Conservation (phyloP, 306 rosid species). For the Notholithocarpus densiflorus region DNA sequence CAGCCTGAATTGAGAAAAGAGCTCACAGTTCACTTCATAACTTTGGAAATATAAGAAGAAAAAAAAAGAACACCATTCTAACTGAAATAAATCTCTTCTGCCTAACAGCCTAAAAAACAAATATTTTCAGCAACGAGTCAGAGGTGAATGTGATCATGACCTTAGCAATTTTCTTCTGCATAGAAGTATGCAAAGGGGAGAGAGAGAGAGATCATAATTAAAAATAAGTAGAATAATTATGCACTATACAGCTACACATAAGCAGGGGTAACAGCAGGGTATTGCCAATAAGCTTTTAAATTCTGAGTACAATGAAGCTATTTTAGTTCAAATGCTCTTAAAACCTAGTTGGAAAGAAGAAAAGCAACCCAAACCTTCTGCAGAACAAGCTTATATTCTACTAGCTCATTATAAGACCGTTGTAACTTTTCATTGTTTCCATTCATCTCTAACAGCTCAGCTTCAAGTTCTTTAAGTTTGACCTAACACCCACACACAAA, state of each 20-base stretch:
- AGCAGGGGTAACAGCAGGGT: conserved; percentile 7
- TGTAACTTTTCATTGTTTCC: conserved; percentile 70
- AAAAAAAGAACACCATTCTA: not conserved
- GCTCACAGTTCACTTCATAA: not conserved
- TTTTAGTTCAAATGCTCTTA: not conserved
- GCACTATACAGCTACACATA: not conserved
- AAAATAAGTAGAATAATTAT: not conserved
- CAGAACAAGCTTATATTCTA: conserved; percentile 74
- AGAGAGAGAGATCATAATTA: conserved; percentile 3
- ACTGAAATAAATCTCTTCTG: not conserved
- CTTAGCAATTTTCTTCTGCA: not conserved
- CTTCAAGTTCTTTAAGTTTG: conserved; percentile 77
- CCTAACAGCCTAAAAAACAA: not conserved
- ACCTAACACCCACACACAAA: conserved; percentile 35
- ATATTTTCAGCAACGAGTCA: not conserved
- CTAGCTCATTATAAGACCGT: conserved; percentile 55
- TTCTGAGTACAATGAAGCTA: not conserved
- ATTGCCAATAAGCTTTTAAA: not conserved
- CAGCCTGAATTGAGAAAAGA: conserved; percentile 49
- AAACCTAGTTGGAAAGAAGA: not conserved
- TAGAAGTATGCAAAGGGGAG: not conserved
- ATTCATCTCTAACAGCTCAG: conserved; percentile 65
- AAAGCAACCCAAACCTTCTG: conserved; percentile 56
- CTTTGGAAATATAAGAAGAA: not conserved
- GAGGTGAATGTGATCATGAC: not conserved